Base-by-base conservation (phyloP, 1,284 basidiomycete species). In the Fomitopsis schrenkii region DNA sequence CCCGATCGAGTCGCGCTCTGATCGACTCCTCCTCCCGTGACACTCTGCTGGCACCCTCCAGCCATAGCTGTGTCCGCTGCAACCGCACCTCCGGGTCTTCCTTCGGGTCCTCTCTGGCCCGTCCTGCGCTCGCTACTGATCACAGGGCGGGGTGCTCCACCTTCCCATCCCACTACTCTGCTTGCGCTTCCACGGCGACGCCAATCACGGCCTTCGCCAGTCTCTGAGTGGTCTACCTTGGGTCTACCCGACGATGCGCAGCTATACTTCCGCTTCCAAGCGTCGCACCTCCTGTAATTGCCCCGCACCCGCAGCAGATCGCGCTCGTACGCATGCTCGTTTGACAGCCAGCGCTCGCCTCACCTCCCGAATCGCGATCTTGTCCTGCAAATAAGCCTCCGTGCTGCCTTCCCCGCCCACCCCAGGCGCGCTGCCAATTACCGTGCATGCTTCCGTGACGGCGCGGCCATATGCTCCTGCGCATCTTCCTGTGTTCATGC, bases 331-430 rank as follows among this genome's bases (percentile, higher is more conserved):
- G 52, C 52, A 15, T 54, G 56, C 44, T 15, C 54, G n/a, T 8
- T 40, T 48, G 56, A 36, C 56, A 36, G 56, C 56, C 44, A 58
- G 56, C 56, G 56, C 56, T 8, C 42, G 40, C 33, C 42, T 46
- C 55, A 7, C 22, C 35, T 26, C 41, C 41, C 22, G 22, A 2
- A 22, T 22, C 22, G 22, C 22, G 22, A 22, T 10, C 26, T 40
- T 28, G 19, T 45, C 40, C 3, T 33, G 30, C 30, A 33, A 33
- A 33, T 5, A 33, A 33, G 30, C 38, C 26, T 36, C 10, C 30
- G 44, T 26, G n/a, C 44, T 30, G 41, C 28, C 56, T n/a, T 36
- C 26, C 40, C 26, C 5, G n/a, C 14, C 41, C 22, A 0, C 30
- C 14, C 33, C 41, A 26, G 3, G 26, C 36, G 50, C 33, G 28